Evolutionary conservation across 345 rosid genomes (phyloP), one percentile per base, ranked within the genome.

Genomic region (Garcia nutans): DNA sequence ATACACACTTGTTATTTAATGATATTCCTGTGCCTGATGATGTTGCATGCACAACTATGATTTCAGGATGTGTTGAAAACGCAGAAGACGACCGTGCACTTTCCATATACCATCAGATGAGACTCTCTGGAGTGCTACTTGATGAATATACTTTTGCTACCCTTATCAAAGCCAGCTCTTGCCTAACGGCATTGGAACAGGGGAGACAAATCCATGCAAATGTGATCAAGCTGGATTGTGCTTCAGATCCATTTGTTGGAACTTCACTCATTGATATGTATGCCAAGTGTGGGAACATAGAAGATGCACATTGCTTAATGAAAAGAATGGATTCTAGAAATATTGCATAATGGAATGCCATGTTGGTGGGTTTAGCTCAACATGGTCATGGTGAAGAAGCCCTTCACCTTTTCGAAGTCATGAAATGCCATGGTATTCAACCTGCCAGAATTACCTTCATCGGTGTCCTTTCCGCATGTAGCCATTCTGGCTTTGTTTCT

Each of bases 11-110:
- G 69, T 80, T 82, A 8, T 91, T 89, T 70, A 54, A 83, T 72
- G 57, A 74, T 65, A 84, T 91, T 60, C 80, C 75, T 16, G 76
- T 50, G 45, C 87, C 88, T 0, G 92, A 89, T 73, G 87, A 85
- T 72, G 92, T 91, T 66, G 88, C 88, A 15, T 91, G 93, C 93
- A 91, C 96, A 65, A 88, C 88, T 12, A 84, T 91, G 91, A 88
- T 91, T 70, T 83, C 87, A 55, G 92, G 96, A 71, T 88, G 87
- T 68, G 81, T 86, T 68, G 92, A 86, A 62, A 88, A 91, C 76
- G 93, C 91, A 66, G 88, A 86, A 26, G 89, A 82, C 56, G 90
- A 86, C 20, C 72, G 75, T 71, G 89, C 91, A 42, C 82, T 88
- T 71, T 78, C 72, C 57, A 73, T 88, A 41, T 91, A 83, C 74